phyloP scores from a whole-genome alignment of 2,329 filamentous ascomycete species.

The Diaporthe vexans region DNA sequence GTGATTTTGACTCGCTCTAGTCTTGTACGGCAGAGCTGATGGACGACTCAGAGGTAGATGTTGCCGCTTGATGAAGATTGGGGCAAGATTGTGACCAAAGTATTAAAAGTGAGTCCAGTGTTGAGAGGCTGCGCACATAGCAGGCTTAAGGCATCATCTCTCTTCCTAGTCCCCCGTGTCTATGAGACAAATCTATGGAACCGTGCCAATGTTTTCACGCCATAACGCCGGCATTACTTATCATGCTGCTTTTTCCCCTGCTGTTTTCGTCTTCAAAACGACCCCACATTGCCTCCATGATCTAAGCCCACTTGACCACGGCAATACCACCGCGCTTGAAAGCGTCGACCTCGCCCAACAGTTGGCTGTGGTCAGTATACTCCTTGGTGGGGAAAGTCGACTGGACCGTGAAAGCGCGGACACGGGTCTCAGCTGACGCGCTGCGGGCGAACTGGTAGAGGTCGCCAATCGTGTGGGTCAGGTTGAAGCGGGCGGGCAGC shows the following conservation, averaged over 20 bases:
- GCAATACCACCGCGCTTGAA: constrained; percentile 77
- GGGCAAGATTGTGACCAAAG: background rate
- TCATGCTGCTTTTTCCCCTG: background rate
- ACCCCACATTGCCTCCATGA: background rate
- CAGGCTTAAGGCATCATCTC: background rate
- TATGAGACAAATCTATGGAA: constrained; percentile 19
- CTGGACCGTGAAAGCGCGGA: constrained; percentile 79
- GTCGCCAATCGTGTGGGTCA: constrained; percentile 81
- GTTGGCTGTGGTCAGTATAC: constrained; percentile 74
- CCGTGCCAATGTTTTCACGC: background rate
- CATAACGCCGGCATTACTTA: constrained; percentile 15
- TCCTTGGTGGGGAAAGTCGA: constrained; percentile 90
- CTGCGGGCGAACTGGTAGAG: constrained; percentile 81
- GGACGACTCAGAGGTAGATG: too few species aligned
- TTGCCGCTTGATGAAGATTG: too few species aligned
- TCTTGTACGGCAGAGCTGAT: too few species aligned
- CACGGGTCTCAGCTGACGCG: constrained; percentile 69
- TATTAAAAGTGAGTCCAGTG: background rate
- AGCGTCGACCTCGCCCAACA: constrained; percentile 72
- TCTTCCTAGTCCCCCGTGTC: constrained; percentile 1
- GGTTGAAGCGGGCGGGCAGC: constrained; percentile 85
- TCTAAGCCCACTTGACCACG: constrained; percentile 71
- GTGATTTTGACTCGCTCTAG: background rate
- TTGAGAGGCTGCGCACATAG: background rate
- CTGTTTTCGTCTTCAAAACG: background rate